phyloP scores from a whole-genome alignment of 345 rosid genomes.

The Salix viminalis region DNA sequence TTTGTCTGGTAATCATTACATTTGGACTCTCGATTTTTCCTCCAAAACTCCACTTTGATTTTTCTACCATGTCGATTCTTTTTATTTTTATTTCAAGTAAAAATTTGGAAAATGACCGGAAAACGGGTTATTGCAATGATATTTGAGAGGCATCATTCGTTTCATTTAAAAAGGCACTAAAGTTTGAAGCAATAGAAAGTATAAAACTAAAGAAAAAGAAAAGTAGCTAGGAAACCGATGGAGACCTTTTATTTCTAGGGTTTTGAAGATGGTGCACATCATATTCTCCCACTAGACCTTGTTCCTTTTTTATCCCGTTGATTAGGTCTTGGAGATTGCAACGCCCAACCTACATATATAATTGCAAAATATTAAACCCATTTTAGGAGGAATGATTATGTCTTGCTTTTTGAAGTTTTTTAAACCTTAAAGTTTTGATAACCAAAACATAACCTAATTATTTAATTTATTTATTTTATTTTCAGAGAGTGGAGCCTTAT shows the following conservation, averaged over 20 bases:
- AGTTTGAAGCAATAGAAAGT: not conserved
- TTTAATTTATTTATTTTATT: not conserved
- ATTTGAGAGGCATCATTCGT: conserved; percentile 3
- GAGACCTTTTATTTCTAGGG: conserved; percentile 13
- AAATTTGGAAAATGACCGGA: too few species aligned
- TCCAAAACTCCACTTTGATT: too few species aligned
- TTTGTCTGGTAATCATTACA: too few species aligned
- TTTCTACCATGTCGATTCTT: too few species aligned
- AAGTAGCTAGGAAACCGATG: not conserved
- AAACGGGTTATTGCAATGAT: too few species aligned
- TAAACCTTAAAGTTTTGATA: conserved; percentile 7
- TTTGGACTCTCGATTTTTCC: too few species aligned
- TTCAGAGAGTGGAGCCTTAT: conserved; percentile 2
- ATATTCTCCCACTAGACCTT: conserved; percentile 19
- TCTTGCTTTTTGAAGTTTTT: conserved; percentile 21
- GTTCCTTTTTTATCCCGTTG: not conserved
- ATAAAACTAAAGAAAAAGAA: conserved; percentile 7
- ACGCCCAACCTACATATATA: conserved; percentile 9
- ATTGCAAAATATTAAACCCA: conserved; percentile 16
- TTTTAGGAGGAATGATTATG: conserved; percentile 26
- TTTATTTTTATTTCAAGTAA: too few species aligned
- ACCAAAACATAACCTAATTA: conserved; percentile 13
- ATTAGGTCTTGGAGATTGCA: conserved; percentile 24
- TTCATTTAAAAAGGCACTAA: conserved; percentile 16
- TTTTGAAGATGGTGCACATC: conserved; percentile 20